phyloP scores from a whole-genome alignment of 805 yeast species.

The Saturnispora serradocipensis region DNA sequence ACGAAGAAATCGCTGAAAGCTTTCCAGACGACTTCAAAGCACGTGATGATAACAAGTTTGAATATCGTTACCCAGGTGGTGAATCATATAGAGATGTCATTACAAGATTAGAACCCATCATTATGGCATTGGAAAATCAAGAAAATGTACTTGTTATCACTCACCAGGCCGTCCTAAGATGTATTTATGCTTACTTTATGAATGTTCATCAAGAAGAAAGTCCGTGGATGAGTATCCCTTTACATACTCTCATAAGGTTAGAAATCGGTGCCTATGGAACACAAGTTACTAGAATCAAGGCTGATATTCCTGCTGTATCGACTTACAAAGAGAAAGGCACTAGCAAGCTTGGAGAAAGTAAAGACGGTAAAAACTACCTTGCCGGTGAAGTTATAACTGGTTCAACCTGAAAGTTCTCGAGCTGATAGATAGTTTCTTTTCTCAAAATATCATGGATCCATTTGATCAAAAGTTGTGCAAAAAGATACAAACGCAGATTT shows the following conservation, averaged over 20 bases:
- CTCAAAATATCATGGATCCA: background rate
- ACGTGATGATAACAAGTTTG: conserved; percentile 91
- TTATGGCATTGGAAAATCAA: conserved; percentile 96
- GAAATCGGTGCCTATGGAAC: conserved; percentile 96
- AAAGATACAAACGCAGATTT: background rate
- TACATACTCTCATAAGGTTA: conserved; percentile 86
- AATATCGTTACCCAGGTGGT: conserved; percentile 93
- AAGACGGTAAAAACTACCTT: conserved; percentile 29
- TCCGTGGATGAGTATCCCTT: conserved; percentile 98
- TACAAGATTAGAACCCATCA: conserved; percentile 89
- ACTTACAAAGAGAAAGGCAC: conserved; percentile 96
- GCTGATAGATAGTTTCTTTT: background rate
- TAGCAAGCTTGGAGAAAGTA: conserved; percentile 47
- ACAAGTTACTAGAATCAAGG: conserved; percentile 79
- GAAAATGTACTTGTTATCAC: conserved; percentile 93
- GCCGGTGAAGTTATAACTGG: conserved; percentile 42
- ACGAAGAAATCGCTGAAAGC: conserved; percentile 75
- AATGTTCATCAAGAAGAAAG: conserved; percentile 95
- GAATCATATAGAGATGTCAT: conserved; percentile 95
- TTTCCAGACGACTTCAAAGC: conserved; percentile 95
- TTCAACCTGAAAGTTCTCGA: conserved; percentile 8
- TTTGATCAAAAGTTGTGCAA: no score
- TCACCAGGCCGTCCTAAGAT: conserved; percentile 94
- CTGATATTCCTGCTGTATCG: conserved; percentile 95
- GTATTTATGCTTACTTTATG: conserved; percentile 97